Conservation (phyloP, 345 rosid genomes). For the Eucalyptus tenuipes region DNA sequence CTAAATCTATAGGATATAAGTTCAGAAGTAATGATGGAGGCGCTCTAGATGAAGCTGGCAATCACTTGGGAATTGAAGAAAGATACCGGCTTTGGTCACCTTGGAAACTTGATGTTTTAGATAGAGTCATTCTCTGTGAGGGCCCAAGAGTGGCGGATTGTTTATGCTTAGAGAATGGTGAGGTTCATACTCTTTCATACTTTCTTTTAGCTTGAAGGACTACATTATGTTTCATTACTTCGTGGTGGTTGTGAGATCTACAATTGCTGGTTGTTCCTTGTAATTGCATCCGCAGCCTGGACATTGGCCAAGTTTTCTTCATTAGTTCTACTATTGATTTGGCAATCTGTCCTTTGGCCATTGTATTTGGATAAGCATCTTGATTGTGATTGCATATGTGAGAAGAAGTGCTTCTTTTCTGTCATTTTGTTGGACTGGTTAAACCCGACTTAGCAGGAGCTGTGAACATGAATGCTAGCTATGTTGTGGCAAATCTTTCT, state of each 20-base stretch:
- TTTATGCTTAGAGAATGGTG: constrained; percentile 79
- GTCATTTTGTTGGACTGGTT: neutral
- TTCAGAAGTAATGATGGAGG: constrained; percentile 18
- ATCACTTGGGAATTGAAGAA: constrained; percentile 9
- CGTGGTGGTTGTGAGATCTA: neutral
- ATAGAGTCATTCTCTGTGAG: constrained; percentile 75
- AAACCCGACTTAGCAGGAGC: neutral
- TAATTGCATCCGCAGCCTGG: neutral
- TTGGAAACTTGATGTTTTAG: constrained; percentile 85
- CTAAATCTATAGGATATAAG: constrained; percentile 34
- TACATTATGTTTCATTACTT: neutral
- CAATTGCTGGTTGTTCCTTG: neutral
- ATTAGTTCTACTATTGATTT: too few species aligned
- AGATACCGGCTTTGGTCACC: constrained; percentile 16
- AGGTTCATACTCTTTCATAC: constrained; percentile 8
- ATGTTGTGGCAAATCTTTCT: neutral
- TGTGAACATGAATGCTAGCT: neutral
- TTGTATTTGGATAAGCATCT: neutral
- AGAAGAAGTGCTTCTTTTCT: neutral
- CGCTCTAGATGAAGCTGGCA: constrained; percentile 6
- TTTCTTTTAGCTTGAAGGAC: neutral
- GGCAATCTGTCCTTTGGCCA: neutral
- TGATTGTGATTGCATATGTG: neutral
- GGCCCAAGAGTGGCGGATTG: constrained; percentile 81
- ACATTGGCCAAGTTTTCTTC: neutral